phyloP scores from a whole-genome alignment of 2,329 filamentous ascomycete species.

The Colletotrichum siamense region DNA sequence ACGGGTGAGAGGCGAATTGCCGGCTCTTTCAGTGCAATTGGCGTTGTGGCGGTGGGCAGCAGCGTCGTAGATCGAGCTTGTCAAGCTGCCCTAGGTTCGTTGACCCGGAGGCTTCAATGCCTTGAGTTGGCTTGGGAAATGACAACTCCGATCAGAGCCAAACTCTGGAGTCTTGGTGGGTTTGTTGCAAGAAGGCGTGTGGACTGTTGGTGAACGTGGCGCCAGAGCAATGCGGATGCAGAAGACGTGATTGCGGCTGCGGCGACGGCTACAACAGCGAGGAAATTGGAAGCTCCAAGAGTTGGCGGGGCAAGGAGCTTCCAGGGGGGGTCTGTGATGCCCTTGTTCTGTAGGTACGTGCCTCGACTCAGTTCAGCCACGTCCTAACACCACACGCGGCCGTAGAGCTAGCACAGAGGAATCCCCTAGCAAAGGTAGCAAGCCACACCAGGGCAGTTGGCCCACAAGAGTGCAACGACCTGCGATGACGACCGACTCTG shows the following conservation, averaged over 20 bases:
- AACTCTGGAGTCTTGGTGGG: not conserved
- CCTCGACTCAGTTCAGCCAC: not conserved
- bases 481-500: not conserved
- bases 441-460: not conserved
- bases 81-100: not conserved
- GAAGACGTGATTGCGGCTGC: not conserved
- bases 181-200: not conserved
- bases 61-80: not conserved
- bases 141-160: not conserved
- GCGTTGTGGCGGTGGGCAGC: not conserved
- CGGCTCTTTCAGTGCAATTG: not conserved
- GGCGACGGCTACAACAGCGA: not conserved
- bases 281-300: not conserved
- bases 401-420: not conserved
- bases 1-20: not conserved
- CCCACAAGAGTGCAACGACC: not conserved
- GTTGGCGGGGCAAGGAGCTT: not conserved
- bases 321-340: not conserved
- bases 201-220: not conserved
- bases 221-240: not conserved
- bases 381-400: not conserved
- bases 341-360: not conserved
- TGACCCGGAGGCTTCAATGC: not conserved
- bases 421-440: not conserved
- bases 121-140: not conserved